Percentiles rank a stretch among this genome's conserved stretches.
Evolutionary conservation across 2,329 filamentous ascomycete species (phyloP).

Genomic region (Torrubiella hemipterigena): DNA sequence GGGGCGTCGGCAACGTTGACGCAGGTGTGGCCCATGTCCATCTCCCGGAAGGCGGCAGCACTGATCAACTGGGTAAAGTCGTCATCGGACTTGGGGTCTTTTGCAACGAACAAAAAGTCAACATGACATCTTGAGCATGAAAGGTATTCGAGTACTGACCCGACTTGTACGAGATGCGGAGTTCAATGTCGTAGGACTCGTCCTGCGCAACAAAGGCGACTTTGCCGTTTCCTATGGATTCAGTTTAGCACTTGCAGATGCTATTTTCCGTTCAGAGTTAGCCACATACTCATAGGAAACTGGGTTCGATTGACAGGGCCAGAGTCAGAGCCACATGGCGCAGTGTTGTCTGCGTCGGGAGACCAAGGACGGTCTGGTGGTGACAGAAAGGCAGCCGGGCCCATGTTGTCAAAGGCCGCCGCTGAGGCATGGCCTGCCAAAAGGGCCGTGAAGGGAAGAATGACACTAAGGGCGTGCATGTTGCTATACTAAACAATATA

Average conservation of each 20-base stretch:
- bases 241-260: neutral
- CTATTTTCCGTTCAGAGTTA: neutral
- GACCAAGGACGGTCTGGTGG: conserved; percentile 44
- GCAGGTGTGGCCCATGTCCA: conserved; percentile 34
- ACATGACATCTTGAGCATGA: neutral
- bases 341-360: conserved; percentile 39
- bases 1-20: conserved; percentile 23
- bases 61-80: conserved; percentile 28
- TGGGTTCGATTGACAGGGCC: conserved; percentile 36
- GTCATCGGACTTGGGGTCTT: conserved; percentile 25
- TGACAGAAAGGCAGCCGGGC: conserved; percentile 50
- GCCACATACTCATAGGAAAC: conserved; percentile 38
- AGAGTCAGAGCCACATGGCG: conserved; percentile 42
- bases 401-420: conserved; percentile 21
- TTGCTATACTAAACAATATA: too few species aligned
- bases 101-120: too few species aligned
- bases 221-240: conserved; percentile 34
- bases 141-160: conserved; percentile 19
- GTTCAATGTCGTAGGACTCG: conserved; percentile 40
- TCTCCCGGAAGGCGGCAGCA: conserved; percentile 20
- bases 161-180: conserved; percentile 39
- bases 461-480: too few species aligned
- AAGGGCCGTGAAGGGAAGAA: neutral
- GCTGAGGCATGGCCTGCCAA: too few species aligned
- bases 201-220: conserved; percentile 45